phyloP scores from a whole-genome alignment of 371 early-diverging fungal genomes.

The Catenaria anguillulae region DNA sequence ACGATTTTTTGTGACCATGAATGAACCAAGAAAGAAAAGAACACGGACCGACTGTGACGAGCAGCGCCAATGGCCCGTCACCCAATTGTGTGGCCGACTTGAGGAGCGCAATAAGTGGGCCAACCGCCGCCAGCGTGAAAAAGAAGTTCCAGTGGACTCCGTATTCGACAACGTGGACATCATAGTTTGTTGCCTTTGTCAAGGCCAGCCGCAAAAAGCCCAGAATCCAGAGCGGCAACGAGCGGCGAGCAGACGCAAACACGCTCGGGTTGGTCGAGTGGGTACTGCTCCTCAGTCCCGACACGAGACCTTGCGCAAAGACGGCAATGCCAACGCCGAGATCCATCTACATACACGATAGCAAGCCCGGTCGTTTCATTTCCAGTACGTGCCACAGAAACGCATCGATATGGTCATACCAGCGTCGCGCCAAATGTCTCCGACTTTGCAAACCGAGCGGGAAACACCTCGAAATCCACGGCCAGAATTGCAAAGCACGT shows the following conservation, averaged over 20 bases:
- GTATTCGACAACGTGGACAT: slow-evolving; percentile 85
- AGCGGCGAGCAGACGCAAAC: not conserved
- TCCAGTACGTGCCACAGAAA: not conserved
- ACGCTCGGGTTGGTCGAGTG: slow-evolving; percentile 12
- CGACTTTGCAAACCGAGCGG: slow-evolving; percentile 77
- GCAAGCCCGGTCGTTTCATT: too few relatives aligned
- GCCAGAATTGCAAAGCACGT: slow-evolving; percentile 59
- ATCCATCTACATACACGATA: slow-evolving; percentile 51
- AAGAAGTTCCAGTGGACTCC: slow-evolving; percentile 98
- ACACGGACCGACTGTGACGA: slow-evolving; percentile 28
- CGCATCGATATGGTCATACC: slow-evolving; percentile 33
- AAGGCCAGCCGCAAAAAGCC: slow-evolving; percentile 51
- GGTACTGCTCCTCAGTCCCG: slow-evolving; percentile 26
- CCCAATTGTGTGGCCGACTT: too few relatives aligned
- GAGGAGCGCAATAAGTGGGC: slow-evolving; percentile 39
- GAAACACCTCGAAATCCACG: slow-evolving; percentile 90
- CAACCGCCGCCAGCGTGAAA: slow-evolving; percentile 75
- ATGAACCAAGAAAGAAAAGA: too few relatives aligned
- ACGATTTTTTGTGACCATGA: too few relatives aligned
- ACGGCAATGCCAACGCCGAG: slow-evolving; percentile 70
- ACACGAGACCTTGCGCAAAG: slow-evolving; percentile 62
- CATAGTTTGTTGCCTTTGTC: slow-evolving; percentile 74
- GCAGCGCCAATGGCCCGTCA: slow-evolving; percentile 27
- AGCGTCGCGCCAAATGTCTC: slow-evolving; percentile 84
- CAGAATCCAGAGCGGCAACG: slow-evolving; percentile 43